These are phyloP conservation scores for Sporothrix variecibatus DNA, from an alignment of 2,329 filamentous ascomycete genomes.

Conservation along the genomic window DNA sequence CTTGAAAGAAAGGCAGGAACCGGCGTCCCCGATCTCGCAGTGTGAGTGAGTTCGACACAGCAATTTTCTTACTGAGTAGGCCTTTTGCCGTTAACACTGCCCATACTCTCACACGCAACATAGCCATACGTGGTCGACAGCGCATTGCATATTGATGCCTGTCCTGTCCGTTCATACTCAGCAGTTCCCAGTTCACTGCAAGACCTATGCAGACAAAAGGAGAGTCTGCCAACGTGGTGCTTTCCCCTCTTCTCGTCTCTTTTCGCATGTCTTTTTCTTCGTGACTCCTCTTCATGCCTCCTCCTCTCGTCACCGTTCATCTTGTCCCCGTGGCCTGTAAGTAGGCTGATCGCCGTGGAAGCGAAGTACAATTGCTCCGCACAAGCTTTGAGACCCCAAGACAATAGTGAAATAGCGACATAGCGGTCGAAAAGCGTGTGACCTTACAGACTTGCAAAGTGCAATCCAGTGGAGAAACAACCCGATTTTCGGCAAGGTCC, in stretches of 20 bases:
- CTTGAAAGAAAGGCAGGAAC: not conserved
- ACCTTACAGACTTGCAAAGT: not conserved
- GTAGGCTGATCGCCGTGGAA: not conserved
- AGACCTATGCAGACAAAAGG: constrained; percentile 9
- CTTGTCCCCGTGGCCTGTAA: not conserved
- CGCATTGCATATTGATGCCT: not conserved
- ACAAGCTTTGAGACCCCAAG: not conserved
- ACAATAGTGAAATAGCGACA: not conserved
- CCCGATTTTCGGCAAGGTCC: constrained; percentile 25
- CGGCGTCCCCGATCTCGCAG: constrained; percentile 25
- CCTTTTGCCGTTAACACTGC: not conserved
- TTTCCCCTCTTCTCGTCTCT: not conserved
- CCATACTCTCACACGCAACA: not conserved
- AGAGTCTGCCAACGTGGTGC: not conserved
- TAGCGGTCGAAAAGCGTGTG: not conserved
- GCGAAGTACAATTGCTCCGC: not conserved
- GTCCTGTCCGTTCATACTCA: not conserved
- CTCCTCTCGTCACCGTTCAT: not conserved
- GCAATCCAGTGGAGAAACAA: not conserved
- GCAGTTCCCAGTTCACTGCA: not conserved
- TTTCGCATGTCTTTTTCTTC: not conserved
- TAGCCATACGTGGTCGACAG: not conserved
- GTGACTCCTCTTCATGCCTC: not conserved
- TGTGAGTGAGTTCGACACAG: not conserved
- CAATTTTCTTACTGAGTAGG: not conserved